Evolutionary conservation across 2,329 filamentous ascomycete genomes (phyloP), one percentile per base, ranked within the genome.

Genomic region (Eurotiales sp.): DNA sequence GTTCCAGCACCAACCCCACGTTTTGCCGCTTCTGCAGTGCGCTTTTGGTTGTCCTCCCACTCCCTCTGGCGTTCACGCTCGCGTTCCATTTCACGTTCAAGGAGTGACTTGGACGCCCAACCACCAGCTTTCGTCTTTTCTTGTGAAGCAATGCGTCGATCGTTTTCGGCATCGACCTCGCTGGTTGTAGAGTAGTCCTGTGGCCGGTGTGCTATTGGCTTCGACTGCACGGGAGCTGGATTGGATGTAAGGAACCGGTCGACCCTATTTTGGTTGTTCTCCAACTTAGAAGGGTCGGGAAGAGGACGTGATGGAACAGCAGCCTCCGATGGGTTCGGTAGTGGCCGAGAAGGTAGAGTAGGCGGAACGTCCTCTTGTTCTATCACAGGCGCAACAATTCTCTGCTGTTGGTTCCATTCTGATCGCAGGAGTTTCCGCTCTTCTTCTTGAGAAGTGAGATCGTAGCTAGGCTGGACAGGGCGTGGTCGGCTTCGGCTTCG

Each of bases 81-180:
- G 17, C 80, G 78, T 62, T 86, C 82, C 83, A 85, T 86, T 58
- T 86, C 83, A 7, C 82, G 77, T 61, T 85, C 82, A 3, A 85
- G 72, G 1, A 86, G 72, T 2, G 80, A 82, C 61, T 82, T 84
- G n/a, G 75, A 78, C 0, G 81, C 80, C 80, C 80, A 83, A 2
- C 78, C 80, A 17, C 76, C 78, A 11, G 79, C 79, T 55, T 78
- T 78, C 25, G 81, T 84, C 61, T 79, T 79, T 46, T 76, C 66
- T 55, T 83, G 81, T 0, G 79, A 75, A 1, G 76, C 76, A 2
- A 73, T 57, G 14, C 81, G 79, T 14, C 79, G 76, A 44, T 73
- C 73, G 55, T 81, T 79, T 58, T 83, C 79, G 10, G 70, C 72
- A 40, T 79, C 76, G 49, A 79, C 74, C 65, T 84, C 81, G 5